These are phyloP conservation scores for Talaromyces sp. DNA, from an alignment of 2,329 filamentous ascomycete species.

Conservation along the genomic window DNA sequence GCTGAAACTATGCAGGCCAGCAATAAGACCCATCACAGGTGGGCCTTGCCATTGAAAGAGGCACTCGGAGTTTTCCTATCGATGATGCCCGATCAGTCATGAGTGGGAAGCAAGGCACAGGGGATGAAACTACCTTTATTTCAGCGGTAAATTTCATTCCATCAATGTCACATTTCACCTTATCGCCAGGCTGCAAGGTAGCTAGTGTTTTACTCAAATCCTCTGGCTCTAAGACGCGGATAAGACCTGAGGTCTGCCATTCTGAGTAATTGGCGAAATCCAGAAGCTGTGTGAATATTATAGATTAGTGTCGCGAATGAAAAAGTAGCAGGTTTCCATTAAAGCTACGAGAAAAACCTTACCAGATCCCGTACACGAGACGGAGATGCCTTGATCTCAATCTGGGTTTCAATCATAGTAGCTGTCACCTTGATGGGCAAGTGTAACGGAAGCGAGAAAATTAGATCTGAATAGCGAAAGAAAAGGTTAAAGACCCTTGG, in stretches of 20 bases:
- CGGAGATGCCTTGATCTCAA: not conserved
- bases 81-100: not conserved
- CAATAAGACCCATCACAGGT: not conserved
- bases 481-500: no score
- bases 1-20: not conserved
- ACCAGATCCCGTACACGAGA: not conserved
- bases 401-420: not conserved
- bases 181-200: constrained; percentile 9
- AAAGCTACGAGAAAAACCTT: not conserved
- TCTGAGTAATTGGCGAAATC: not conserved
- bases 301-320: no score
- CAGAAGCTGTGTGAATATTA: not conserved
- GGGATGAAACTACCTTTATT: constrained; percentile 5
- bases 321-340: no score
- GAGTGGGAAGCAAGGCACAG: not conserved
- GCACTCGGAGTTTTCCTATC: not conserved
- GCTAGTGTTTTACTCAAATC: not conserved
- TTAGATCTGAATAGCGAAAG: no score
- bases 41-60: not conserved
- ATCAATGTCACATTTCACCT: constrained; percentile 19
- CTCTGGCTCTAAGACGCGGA: not conserved
- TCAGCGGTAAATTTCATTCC: constrained; percentile 18
- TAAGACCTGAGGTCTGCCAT: not conserved
- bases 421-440: no score
- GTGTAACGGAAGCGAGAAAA: no score